Conservation (phyloP, 2,329 filamentous ascomycete genomes). For the Calonectria honghensis region DNA sequence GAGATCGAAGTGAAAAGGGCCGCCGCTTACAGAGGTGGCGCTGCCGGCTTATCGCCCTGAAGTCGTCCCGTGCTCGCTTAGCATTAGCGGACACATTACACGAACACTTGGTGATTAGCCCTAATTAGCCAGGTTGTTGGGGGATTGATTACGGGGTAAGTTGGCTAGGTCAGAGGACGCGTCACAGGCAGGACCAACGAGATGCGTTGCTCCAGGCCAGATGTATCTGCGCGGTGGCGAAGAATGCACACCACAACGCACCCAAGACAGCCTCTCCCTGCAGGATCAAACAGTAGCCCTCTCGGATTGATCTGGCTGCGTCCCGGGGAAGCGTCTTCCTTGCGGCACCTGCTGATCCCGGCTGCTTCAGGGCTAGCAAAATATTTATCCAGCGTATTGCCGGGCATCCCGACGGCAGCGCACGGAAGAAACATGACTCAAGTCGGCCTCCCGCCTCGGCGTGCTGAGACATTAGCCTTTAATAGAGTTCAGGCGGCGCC, state of each 20-base stretch:
- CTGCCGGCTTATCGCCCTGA: background rate
- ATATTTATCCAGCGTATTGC: background rate
- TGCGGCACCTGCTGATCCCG: constrained; percentile 12
- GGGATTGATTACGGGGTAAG: background rate
- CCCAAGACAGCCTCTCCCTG: background rate
- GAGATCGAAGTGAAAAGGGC: background rate
- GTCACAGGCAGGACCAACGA: background rate
- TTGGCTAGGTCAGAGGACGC: too few relatives aligned
- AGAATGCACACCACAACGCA: background rate
- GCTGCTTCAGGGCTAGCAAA: background rate
- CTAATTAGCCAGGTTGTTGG: background rate
- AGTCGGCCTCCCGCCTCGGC: background rate
- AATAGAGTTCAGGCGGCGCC: constrained; percentile 9
- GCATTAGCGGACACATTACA: background rate
- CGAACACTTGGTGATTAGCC: background rate
- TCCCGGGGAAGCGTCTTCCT: background rate
- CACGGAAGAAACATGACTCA: constrained; percentile 8
- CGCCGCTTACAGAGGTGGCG: constrained; percentile 24
- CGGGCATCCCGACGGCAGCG: constrained; percentile 2
- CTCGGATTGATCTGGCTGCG: constrained; percentile 1
- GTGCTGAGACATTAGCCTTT: constrained; percentile 14
- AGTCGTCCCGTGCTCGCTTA: constrained; percentile 20
- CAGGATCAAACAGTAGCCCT: background rate
- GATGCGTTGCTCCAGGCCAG: background rate
- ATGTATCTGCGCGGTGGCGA: background rate